Percentiles rank a stretch among this genome's conserved stretches.
Evolutionary conservation across 169 alveolate species (phyloP).

Genomic region (Cryptosporidium sp.): DNA sequence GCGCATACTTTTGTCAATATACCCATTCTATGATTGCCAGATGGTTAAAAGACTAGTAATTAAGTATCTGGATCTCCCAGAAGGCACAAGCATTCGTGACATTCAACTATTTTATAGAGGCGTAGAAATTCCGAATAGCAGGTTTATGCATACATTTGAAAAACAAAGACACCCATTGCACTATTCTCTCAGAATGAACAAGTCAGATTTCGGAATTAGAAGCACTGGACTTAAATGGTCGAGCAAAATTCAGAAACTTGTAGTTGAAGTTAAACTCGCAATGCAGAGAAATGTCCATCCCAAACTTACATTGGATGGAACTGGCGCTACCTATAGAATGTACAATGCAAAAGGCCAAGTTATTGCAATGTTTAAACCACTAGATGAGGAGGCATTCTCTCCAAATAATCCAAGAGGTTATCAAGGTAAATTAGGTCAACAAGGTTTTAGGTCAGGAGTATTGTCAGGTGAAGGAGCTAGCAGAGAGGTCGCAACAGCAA

Average conservation of each 20-base stretch:
- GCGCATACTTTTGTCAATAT: slow-evolving; percentile 85
- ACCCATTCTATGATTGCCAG: slow-evolving; percentile 88
- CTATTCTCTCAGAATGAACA: slow-evolving; percentile 78
- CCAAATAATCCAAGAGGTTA: slow-evolving; percentile 98
- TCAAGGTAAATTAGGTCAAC: slow-evolving; percentile 93
- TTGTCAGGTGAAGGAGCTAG: slow-evolving; percentile 98
- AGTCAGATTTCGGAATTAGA: slow-evolving; percentile 79
- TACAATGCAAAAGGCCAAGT: slow-evolving; percentile 89
- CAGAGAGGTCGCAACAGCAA: slow-evolving; percentile 98
- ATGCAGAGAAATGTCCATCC: slow-evolving; percentile 94
- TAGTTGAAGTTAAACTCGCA: slow-evolving; percentile 90
- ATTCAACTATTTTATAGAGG: slow-evolving; percentile 89
- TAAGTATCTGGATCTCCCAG: slow-evolving; percentile 86
- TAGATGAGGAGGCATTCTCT: slow-evolving; percentile 98
- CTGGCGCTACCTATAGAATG: slow-evolving; percentile 96
- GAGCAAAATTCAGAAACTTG: slow-evolving; percentile 79
- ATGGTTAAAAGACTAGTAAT: slow-evolving; percentile 88
- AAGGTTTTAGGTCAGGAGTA: slow-evolving; percentile 95
- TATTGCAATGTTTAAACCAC: slow-evolving; percentile 96
- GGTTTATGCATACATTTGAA: slow-evolving; percentile 88
- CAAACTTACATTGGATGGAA: slow-evolving; percentile 97
- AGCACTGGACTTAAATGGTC: slow-evolving; percentile 80
- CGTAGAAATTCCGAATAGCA: slow-evolving; percentile 88
- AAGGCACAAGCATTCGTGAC: slow-evolving; percentile 83
- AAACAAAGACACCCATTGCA: slow-evolving; percentile 79